These are phyloP conservation scores for Cymbopogon citratus DNA, from an alignment of 176 grass and related monocot species.

Conservation along the genomic window DNA sequence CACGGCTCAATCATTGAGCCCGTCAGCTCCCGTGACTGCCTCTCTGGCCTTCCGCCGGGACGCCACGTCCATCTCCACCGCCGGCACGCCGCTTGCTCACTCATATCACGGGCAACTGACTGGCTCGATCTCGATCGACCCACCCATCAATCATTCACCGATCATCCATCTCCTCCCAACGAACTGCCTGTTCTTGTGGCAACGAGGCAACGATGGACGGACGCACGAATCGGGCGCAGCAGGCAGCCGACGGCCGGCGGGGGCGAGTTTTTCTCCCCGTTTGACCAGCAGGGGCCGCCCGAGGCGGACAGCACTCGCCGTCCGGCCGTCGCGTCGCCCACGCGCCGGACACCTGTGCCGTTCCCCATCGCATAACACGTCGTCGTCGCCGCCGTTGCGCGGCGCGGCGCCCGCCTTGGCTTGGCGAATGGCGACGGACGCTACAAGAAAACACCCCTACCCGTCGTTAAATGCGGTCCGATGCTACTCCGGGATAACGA, in stretches of 20 bases:
- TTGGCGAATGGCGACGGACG: background rate
- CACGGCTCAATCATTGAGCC: slow-evolving; percentile 7
- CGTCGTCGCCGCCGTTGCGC: background rate
- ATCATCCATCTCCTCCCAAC: background rate
- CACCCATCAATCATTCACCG: background rate
- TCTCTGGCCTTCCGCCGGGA: background rate
- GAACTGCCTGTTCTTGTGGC: background rate
- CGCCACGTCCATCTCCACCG: background rate
- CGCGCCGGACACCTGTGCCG: slow-evolving; percentile 15
- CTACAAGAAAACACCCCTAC: too few relatives aligned
- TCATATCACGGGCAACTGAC: background rate
- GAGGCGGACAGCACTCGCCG: slow-evolving; percentile 11
- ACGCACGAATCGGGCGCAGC: background rate
- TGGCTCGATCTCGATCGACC: too few relatives aligned
- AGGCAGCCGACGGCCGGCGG: background rate
- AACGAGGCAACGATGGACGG: background rate
- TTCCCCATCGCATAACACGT: background rate
- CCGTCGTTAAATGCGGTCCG: slow-evolving; percentile 2
- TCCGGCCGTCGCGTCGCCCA: background rate
- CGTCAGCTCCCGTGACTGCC: background rate
- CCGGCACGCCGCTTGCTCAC: too few relatives aligned
- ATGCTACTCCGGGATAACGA: background rate
- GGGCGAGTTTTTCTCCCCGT: background rate
- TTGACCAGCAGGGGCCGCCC: background rate
- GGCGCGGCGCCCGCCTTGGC: background rate